These are phyloP conservation scores for Microdochium nivale DNA, from an alignment of 2,329 filamentous ascomycete genomes.

Conservation along the genomic window DNA sequence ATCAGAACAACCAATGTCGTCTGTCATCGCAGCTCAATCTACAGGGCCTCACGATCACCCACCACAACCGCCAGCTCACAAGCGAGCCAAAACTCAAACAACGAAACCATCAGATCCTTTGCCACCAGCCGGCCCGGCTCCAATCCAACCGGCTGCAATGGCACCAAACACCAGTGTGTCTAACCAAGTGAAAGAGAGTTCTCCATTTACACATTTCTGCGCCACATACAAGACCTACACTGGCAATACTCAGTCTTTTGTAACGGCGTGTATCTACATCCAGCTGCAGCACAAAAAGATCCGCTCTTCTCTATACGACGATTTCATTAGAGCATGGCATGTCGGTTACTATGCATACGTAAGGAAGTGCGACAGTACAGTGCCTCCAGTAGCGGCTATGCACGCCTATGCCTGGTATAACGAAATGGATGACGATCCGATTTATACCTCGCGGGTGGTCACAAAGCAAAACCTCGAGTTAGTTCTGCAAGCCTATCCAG, in stretches of 20 bases:
- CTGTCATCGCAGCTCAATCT: not conserved
- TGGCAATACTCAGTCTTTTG: conserved; percentile 18
- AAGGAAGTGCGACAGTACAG: conserved; percentile 12
- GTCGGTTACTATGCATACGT: conserved; percentile 21
- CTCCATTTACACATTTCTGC: conserved; percentile 18
- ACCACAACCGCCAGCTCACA: not conserved
- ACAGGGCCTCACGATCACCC: not conserved
- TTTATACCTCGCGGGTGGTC: conserved; percentile 17
- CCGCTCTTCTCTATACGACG: conserved; percentile 22
- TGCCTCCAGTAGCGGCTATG: conserved; percentile 11
- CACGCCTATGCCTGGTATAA: conserved; percentile 24
- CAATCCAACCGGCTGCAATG: not conserved
- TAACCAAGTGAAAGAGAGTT: not conserved
- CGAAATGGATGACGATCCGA: conserved; percentile 17
- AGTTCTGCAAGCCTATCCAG: conserved; percentile 16
- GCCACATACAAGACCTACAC: conserved; percentile 18
- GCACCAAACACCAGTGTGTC: not conserved
- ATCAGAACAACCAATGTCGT: not conserved
- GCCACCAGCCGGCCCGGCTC: too few relatives aligned
- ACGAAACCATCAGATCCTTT: too few relatives aligned
- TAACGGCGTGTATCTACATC: conserved; percentile 21
- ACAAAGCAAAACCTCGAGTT: conserved; percentile 17
- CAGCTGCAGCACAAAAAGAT: conserved; percentile 13
- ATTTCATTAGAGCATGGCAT: conserved; percentile 23
- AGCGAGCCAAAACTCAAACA: too few relatives aligned